Evolutionary conservation across 305 asterid genomes (phyloP), one percentile per base, ranked within the genome.

Genomic region (Fraxinus xanthoxyloides): DNA sequence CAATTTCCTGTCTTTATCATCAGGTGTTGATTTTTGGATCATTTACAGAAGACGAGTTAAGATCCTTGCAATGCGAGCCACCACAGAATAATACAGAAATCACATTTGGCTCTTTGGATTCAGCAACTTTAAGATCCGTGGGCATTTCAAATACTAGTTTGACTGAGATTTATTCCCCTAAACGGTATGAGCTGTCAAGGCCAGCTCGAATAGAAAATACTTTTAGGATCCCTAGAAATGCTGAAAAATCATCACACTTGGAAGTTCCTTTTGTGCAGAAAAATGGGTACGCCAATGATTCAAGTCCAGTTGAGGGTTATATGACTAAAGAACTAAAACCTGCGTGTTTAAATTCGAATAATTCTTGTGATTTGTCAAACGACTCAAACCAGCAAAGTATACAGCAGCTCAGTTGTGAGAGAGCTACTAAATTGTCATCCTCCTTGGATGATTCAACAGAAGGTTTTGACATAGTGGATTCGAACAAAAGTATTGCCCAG

Each of bases 21-120:
- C 90, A 93, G 97, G 90, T 89, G 89, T 76, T 93, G 79, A 86
- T 89, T 80, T 93, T 92, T 88, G 97, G 97, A 81, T 92, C 97
- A 79, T 93, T 93, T 86, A 91, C 97, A 15, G 95, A 92, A 85
- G 97, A 93, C 59, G 97, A 93, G 89, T 81, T 89, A 88, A 92
- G 84, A 88, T 85, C 89, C 84, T 85, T 93, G 87, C 88, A 88
- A 77, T 79, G 80, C 77, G 84, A 84, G 77, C 92, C 89, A 79
- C 84, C 43, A 38, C 85, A 83, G 83, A 83, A 87, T 85, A 87
- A 85, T 82, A 72, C 73, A 81, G 85, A 80, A 79, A 83, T 93
- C 80, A 90, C 85, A 54, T 93, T 93, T 86, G 98, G 98, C 85
- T 90, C 98, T 59, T 67, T 93, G 69, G 98, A 93, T 87, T 85